phyloP scores from a whole-genome alignment of 2,329 filamentous ascomycete species.

The Fulvia fulva region DNA sequence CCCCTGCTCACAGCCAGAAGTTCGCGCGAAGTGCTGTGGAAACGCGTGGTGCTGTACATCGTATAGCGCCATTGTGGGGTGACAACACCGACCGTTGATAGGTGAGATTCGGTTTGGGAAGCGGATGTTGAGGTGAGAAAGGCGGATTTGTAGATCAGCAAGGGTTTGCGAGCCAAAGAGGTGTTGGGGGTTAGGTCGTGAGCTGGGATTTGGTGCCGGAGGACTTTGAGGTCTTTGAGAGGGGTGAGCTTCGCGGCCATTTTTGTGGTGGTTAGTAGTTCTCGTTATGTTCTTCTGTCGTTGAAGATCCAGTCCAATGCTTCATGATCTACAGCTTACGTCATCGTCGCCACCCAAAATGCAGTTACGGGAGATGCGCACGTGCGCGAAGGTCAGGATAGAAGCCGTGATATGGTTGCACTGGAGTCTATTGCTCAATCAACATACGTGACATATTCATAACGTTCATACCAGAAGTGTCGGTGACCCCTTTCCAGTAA shows the following conservation, averaged over 20 bases:
- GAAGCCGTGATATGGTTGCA: not conserved
- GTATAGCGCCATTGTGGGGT: conserved; percentile 64
- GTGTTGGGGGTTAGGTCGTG: conserved; percentile 59
- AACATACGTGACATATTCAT: conserved; percentile 1
- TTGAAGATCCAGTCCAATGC: not conserved
- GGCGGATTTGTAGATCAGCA: conserved; percentile 62
- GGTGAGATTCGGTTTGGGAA: conserved; percentile 53
- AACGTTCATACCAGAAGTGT: not conserved
- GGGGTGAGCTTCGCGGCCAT: conserved; percentile 36
- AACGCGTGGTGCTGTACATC: conserved; percentile 65
- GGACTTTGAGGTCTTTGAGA: conserved; percentile 52
- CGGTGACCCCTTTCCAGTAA: not conserved
- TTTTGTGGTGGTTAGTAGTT: not conserved
- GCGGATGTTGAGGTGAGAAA: conserved; percentile 50
- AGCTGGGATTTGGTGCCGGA: conserved; percentile 56
- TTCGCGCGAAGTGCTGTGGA: conserved; percentile 65
- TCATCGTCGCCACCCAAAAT: conserved; percentile 2
- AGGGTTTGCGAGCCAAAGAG: conserved; percentile 58
- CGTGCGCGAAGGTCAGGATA: not conserved
- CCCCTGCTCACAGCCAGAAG: conserved; percentile 59
- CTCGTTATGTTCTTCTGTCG: not conserved
- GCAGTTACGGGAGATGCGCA: not conserved
- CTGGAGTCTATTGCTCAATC: not conserved
- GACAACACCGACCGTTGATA: conserved; percentile 53
- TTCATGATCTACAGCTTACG: not conserved